Evolutionary conservation across 1,139 yeast species (phyloP).

Genomic region (Geotrichum restrictum): DNA sequence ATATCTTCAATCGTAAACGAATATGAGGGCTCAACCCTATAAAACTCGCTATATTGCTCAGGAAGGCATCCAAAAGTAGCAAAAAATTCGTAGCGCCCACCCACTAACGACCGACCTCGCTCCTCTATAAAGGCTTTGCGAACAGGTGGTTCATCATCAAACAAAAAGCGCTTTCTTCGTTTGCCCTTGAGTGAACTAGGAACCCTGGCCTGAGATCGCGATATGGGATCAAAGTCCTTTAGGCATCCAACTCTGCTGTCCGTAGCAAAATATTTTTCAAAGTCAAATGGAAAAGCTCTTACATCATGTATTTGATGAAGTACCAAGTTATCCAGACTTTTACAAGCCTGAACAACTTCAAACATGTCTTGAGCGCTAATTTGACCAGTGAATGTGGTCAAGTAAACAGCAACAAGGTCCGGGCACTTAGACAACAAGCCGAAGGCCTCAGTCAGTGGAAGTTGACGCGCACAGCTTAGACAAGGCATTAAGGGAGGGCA

Average conservation of each 20-base stretch:
- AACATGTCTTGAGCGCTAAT: not conserved
- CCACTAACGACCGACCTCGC: not conserved
- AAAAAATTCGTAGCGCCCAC: conserved; percentile 1
- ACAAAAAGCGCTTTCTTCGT: not conserved
- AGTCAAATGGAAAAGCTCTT: not conserved
- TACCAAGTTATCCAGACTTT: not conserved
- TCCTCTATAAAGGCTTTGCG: conserved; percentile 1
- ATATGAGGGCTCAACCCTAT: too few species aligned
- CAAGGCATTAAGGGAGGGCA: not conserved
- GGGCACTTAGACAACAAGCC: not conserved
- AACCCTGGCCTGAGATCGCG: not conserved
- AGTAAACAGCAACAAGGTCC: not conserved
- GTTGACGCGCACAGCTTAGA: not conserved
- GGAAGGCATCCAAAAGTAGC: not conserved
- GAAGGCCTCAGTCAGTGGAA: not conserved
- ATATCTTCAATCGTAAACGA: too few species aligned
- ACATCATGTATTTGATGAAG: conserved; percentile 9
- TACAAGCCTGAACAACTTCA: conserved; percentile 1
- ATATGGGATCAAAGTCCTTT: not conserved
- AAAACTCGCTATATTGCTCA: not conserved
- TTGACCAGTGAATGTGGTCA: conserved; percentile 4
- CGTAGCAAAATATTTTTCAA: not conserved
- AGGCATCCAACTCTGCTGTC: conserved; percentile 7
- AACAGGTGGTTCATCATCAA: conserved; percentile 5
- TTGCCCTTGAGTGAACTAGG: conserved; percentile 1